phyloP scores from a whole-genome alignment of 1,284 basidiomycete species.

The Papiliotrema fonsecae region DNA sequence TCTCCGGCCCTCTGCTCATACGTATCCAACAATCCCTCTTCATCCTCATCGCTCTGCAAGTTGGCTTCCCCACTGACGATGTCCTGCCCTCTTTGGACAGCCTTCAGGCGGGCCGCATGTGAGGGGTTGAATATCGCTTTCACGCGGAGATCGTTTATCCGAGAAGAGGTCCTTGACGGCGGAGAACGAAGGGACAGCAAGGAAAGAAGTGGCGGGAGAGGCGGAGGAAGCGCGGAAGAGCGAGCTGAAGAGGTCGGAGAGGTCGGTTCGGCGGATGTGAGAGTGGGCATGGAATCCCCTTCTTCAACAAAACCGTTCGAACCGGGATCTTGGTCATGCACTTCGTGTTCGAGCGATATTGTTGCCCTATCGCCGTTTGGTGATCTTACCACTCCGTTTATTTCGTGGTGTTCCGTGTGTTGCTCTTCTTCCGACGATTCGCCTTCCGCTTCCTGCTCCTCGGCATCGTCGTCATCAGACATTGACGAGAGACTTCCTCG shows the following conservation, averaged over 20 bases:
- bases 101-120: slow-evolving; percentile 23
- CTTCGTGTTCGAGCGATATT: slow-evolving; percentile 5
- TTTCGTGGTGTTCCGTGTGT: no score
- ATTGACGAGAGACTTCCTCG: slow-evolving; percentile 8
- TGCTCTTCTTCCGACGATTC: no score
- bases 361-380: no score
- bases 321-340: slow-evolving; percentile 3
- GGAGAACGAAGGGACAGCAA: slow-evolving; percentile 27
- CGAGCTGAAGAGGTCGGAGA: slow-evolving; percentile 6
- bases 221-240: slow-evolving; percentile 6
- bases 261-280: slow-evolving; percentile 5
- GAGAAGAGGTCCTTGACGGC: slow-evolving; percentile 3
- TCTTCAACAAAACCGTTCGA: not conserved
- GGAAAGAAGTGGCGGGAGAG: slow-evolving; percentile 12
- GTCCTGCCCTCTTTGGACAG: slow-evolving; percentile 33
- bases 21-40: slow-evolving; percentile 11
- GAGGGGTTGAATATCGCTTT: slow-evolving; percentile 37
- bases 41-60: slow-evolving; percentile 13
- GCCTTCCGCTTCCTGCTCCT: not conserved
- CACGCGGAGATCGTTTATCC: slow-evolving; percentile 24
- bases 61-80: slow-evolving; percentile 26
- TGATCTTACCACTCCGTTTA: no score
- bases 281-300: not conserved
- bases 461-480: slow-evolving; percentile 3
- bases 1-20: not conserved